These are phyloP conservation scores for Metschnikowia colocasiae DNA, from an alignment of 805 yeast species.

Conservation along the genomic window DNA sequence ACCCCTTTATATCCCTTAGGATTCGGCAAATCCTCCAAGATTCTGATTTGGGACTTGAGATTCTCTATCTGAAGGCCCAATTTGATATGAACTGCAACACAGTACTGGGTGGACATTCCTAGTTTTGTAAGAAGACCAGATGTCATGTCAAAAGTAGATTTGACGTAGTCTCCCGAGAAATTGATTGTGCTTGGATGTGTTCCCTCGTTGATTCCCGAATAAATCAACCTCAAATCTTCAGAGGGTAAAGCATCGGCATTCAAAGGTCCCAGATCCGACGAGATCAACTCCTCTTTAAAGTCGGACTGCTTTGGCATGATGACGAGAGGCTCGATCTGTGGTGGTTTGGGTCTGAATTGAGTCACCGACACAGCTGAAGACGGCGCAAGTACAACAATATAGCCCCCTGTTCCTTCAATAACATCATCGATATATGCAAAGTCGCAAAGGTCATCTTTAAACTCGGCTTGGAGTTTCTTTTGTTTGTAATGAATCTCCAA, in stretches of 20 bases:
- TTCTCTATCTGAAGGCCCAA: constrained; percentile 22
- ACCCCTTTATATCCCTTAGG: background rate
- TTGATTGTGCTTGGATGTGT: constrained; percentile 6
- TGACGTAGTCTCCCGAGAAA: constrained; percentile 6
- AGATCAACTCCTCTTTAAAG: background rate
- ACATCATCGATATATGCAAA: constrained; percentile 23
- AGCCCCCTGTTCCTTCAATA: constrained; percentile 28
- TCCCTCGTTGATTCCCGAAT: background rate
- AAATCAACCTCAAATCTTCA: constrained; percentile 14
- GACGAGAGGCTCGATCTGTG: background rate
- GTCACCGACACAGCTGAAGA: constrained; percentile 15
- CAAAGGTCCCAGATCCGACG: background rate
- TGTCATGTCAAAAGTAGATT: constrained; percentile 7
- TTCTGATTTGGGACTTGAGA: constrained; percentile 20
- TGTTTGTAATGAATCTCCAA: constrained; percentile 9
- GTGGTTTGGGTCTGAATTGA: constrained; percentile 9
- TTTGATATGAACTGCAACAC: constrained; percentile 12
- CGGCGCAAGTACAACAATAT: constrained; percentile 19
- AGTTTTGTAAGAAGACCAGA: constrained; percentile 6
- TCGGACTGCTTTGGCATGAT: background rate
- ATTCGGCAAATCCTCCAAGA: background rate
- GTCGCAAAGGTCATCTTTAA: background rate
- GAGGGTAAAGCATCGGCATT: constrained; percentile 16
- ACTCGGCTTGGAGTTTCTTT: background rate
- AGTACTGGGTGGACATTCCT: constrained; percentile 12